Percentiles rank a stretch among this genome's conserved stretches.
Conservation (phyloP, 208 protist genomes). For the Novymonas esmeraldas region DNA sequence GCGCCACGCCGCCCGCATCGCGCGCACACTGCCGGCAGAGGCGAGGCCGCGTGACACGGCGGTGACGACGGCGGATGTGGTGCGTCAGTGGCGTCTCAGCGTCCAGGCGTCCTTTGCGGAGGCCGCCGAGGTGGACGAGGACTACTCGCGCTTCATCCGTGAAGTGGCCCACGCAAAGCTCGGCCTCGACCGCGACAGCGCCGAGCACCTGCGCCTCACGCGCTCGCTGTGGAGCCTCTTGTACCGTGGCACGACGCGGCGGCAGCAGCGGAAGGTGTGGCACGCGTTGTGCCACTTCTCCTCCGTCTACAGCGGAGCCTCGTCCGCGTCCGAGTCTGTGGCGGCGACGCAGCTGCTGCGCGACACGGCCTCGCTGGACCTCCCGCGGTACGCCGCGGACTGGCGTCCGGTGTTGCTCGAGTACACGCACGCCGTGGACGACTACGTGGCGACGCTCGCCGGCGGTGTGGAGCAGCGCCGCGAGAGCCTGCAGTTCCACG, state of each 20-base stretch:
- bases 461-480: constrained; percentile 54
- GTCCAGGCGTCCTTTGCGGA: constrained; percentile 64
- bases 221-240: constrained; percentile 56
- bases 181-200: constrained; percentile 47
- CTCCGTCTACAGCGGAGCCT: constrained; percentile 43
- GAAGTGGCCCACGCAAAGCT: constrained; percentile 63
- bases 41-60: constrained; percentile 18
- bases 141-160: constrained; percentile 58
- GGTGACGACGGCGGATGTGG: constrained; percentile 27
- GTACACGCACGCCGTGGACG: constrained; percentile 41
- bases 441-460: constrained; percentile 28
- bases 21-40: constrained; percentile 54
- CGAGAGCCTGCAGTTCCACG: constrained; percentile 62
- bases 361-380: constrained; percentile 10
- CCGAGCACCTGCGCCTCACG: constrained; percentile 40
- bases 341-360: constrained; percentile 34
- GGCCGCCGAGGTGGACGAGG: constrained; percentile 51
- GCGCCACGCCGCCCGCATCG: constrained; percentile 75
- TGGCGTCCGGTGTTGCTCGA: constrained; percentile 33
- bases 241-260: constrained; percentile 35
- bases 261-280: constrained; percentile 73
- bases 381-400: constrained; percentile 23
- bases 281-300: constrained; percentile 75
- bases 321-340: neutral
- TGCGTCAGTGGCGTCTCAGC: constrained; percentile 47